phyloP scores from a whole-genome alignment of 1,284 basidiomycete genomes.

The Ustilago trichophora region DNA sequence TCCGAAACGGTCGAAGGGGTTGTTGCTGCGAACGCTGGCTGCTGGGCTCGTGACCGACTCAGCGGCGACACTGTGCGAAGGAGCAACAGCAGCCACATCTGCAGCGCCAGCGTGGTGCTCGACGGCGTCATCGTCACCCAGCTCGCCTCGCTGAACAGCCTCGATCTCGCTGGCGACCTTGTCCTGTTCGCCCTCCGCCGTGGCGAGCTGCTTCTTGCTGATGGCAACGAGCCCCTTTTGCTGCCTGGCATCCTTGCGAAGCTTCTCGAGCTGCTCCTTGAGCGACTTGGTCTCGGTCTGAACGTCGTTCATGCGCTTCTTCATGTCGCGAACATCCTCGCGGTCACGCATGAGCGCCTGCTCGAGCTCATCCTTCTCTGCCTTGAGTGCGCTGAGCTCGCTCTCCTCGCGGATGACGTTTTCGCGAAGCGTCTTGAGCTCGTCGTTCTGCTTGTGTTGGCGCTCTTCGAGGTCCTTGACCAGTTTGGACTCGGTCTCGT shows the following conservation, averaged over 20 bases:
- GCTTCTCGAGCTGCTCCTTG: conserved; percentile 83
- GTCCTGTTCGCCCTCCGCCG: conserved; percentile 80
- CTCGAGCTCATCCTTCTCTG: conserved; percentile 93
- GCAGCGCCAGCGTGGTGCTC: conserved; percentile 26
- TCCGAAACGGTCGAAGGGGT: conserved; percentile 85
- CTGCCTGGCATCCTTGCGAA: conserved; percentile 91
- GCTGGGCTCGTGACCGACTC: conserved; percentile 64
- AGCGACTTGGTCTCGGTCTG: conserved; percentile 78
- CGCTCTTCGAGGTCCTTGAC: conserved; percentile 80
- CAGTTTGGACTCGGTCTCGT: conserved; percentile 83
- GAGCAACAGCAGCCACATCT: conserved; percentile 52
- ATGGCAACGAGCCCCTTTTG: conserved; percentile 95
- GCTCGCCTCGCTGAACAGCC: conserved; percentile 68
- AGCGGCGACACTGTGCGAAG: conserved; percentile 7
- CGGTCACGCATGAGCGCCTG: conserved; percentile 88
- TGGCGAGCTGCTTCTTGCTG: conserved; percentile 88
- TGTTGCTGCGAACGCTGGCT: conserved; percentile 77
- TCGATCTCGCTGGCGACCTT: conserved; percentile 75
- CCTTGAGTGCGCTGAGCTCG: conserved; percentile 84
- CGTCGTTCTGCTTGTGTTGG: conserved; percentile 75
- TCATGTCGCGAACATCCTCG: conserved; percentile 88
- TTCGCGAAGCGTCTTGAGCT: conserved; percentile 79
- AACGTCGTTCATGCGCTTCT: conserved; percentile 82
- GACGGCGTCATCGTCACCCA: conserved; percentile 67
- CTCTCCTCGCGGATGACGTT: conserved; percentile 90